Evolutionary conservation across 1,139 yeast genomes (phyloP).

Genomic region (Candida frijolesensis): DNA sequence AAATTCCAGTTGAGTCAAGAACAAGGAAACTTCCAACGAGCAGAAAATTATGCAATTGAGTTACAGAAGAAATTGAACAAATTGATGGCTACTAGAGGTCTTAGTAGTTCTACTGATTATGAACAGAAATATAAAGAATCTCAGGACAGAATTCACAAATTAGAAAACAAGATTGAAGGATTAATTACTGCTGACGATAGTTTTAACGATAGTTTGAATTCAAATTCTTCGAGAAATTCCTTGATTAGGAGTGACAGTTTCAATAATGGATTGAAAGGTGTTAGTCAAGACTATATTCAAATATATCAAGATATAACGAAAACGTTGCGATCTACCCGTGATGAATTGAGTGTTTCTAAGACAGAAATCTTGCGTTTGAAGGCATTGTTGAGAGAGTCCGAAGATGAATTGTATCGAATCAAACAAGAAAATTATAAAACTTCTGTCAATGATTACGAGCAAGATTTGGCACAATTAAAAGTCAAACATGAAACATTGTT

Average conservation of each 20-base stretch:
- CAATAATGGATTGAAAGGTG: slow-evolving; percentile 21
- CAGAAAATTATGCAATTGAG: slow-evolving; percentile 49
- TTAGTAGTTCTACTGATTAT: slow-evolving; percentile 33
- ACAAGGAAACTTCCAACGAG: slow-evolving; percentile 44
- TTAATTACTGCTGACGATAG: slow-evolving; percentile 22
- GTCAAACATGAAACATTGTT: slow-evolving; percentile 56
- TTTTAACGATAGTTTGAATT: slow-evolving; percentile 5
- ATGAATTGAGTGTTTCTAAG: slow-evolving; percentile 52
- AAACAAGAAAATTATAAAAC: slow-evolving; percentile 37
- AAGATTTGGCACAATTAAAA: slow-evolving; percentile 43
- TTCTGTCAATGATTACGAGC: slow-evolving; percentile 44
- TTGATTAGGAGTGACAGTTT: slow-evolving; percentile 38
- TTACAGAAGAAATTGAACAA: slow-evolving; percentile 49
- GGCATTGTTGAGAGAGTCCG: slow-evolving; percentile 48
- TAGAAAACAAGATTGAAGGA: slow-evolving; percentile 35
- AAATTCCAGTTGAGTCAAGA: slow-evolving; percentile 42
- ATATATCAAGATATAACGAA: slow-evolving; percentile 60
- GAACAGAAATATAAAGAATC: slow-evolving; percentile 42
- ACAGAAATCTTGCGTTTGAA: slow-evolving; percentile 55
- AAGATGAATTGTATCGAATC: slow-evolving; percentile 47
- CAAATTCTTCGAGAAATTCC: slow-evolving; percentile 16
- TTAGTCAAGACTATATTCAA: slow-evolving; percentile 48
- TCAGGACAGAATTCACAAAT: slow-evolving; percentile 35
- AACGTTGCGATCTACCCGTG: slow-evolving; percentile 51
- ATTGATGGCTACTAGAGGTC: slow-evolving; percentile 44